Evolutionary conservation across 345 rosid species (phyloP).

Genomic region (Eucalyptus fibrosa): DNA sequence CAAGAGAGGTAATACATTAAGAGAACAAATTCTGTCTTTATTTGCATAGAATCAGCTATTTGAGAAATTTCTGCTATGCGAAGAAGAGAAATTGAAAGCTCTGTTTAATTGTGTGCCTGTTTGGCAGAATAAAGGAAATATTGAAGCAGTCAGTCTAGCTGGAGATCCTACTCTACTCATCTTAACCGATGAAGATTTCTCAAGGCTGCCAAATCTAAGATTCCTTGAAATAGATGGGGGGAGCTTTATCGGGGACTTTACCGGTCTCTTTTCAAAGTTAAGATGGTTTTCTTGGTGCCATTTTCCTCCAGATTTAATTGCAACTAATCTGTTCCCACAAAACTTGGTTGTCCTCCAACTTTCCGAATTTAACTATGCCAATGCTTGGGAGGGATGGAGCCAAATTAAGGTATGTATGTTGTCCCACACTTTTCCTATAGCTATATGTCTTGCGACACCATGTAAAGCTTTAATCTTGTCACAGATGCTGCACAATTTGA

Average conservation of each 20-base stretch:
- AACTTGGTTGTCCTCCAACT: too few species aligned
- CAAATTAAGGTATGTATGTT: too few species aligned
- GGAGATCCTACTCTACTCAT: background rate
- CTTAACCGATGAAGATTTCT: background rate
- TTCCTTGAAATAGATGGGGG: background rate
- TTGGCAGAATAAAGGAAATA: background rate
- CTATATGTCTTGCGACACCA: accelerated
- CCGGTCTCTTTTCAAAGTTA: too few species aligned
- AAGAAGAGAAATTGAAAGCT: background rate
- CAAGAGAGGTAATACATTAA: background rate
- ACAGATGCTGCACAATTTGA: too few species aligned
- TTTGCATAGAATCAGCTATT: background rate
- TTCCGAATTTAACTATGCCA: accelerated
- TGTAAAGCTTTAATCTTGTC: accelerated
- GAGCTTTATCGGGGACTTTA: background rate
- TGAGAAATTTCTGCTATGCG: accelerated
- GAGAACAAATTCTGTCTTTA: background rate
- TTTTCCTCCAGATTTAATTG: too few species aligned
- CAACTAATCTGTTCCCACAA: too few species aligned
- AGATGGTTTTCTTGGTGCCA: too few species aligned
- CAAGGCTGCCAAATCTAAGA: background rate
- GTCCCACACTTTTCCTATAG: too few species aligned
- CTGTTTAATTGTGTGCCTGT: background rate
- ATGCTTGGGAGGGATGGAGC: too few species aligned
- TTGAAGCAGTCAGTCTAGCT: background rate